These are phyloP conservation scores for Chytriomyces sp. DNA, from an alignment of 192 early-diverging fungal genomes.

Conservation along the genomic window DNA sequence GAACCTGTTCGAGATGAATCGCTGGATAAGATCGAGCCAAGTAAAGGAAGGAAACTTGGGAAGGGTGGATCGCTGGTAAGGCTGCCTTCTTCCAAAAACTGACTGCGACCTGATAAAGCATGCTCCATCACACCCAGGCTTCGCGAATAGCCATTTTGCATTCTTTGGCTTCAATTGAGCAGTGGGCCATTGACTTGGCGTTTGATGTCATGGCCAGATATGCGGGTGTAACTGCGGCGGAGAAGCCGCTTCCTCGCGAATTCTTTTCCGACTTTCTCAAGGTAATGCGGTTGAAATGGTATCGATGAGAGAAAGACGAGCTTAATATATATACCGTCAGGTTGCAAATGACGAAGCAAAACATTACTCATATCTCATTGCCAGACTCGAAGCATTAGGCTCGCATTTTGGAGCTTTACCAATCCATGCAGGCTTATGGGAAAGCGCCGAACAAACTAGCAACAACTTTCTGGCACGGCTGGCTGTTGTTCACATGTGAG, in stretches of 20 bases:
- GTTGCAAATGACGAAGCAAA: slow-evolving; percentile 71
- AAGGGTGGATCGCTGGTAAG: slow-evolving; percentile 54
- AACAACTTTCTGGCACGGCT: slow-evolving; percentile 55
- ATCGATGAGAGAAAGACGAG: no score
- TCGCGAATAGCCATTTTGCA: slow-evolving; percentile 68
- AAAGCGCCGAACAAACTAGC: slow-evolving; percentile 65
- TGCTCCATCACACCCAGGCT: slow-evolving; percentile 22
- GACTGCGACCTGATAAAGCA: background rate
- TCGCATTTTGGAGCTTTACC: slow-evolving; percentile 61
- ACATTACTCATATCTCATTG: slow-evolving; percentile 62
- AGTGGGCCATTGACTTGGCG: slow-evolving; percentile 74
- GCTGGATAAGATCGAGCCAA: slow-evolving; percentile 51
- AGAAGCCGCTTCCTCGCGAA: slow-evolving; percentile 23
- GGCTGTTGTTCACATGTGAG: slow-evolving; percentile 66
- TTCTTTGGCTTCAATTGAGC: slow-evolving; percentile 68
- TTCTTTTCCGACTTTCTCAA: slow-evolving; percentile 49
- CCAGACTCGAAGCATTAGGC: slow-evolving; percentile 55
- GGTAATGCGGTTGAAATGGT: background rate
- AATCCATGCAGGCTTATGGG: slow-evolving; percentile 69
- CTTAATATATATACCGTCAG: slow-evolving; percentile 33
- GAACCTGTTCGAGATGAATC: slow-evolving; percentile 53
- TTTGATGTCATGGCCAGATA: slow-evolving; percentile 69
- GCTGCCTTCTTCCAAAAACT: slow-evolving; percentile 22
- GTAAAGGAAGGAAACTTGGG: slow-evolving; percentile 50
- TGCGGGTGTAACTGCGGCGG: slow-evolving; percentile 15